Evolutionary conservation across 306 rosid species (phyloP).

Genomic region (Fagus crenata): DNA sequence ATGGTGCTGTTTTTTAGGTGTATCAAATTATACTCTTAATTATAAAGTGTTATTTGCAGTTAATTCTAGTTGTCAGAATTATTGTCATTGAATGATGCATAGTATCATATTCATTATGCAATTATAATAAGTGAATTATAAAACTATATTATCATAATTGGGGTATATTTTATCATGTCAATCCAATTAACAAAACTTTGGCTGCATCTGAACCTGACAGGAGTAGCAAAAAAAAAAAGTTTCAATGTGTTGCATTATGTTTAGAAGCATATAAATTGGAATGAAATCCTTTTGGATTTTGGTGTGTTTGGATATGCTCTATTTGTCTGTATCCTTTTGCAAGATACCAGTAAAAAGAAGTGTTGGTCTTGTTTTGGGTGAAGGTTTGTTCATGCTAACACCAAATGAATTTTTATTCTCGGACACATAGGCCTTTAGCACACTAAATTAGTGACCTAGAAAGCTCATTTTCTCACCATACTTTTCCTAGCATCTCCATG

Average conservation of each 20-base stretch:
- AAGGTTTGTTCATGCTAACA: neutral
- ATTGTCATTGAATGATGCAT: too few species aligned
- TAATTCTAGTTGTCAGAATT: too few species aligned
- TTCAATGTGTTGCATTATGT: neutral
- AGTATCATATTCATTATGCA: too few species aligned
- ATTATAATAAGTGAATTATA: too few species aligned
- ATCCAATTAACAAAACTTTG: too few species aligned
- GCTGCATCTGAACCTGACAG: too few species aligned
- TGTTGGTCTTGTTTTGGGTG: neutral
- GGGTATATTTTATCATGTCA: neutral
- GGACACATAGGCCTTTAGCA: neutral
- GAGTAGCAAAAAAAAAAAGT: too few species aligned
- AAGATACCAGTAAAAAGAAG: neutral
- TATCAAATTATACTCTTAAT: too few species aligned
- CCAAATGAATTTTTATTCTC: neutral
- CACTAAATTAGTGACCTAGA: neutral
- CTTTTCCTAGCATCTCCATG: neutral
- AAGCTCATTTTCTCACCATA: neutral
- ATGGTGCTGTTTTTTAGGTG: neutral
- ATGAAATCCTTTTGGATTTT: neutral
- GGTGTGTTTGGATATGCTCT: neutral
- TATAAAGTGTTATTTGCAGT: too few species aligned
- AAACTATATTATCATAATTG: neutral
- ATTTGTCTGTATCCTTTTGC: neutral
- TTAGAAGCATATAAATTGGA: neutral